Evolutionary conservation across 2,329 filamentous ascomycete genomes (phyloP).

Genomic region (Fonsecaea multimorphosa): DNA sequence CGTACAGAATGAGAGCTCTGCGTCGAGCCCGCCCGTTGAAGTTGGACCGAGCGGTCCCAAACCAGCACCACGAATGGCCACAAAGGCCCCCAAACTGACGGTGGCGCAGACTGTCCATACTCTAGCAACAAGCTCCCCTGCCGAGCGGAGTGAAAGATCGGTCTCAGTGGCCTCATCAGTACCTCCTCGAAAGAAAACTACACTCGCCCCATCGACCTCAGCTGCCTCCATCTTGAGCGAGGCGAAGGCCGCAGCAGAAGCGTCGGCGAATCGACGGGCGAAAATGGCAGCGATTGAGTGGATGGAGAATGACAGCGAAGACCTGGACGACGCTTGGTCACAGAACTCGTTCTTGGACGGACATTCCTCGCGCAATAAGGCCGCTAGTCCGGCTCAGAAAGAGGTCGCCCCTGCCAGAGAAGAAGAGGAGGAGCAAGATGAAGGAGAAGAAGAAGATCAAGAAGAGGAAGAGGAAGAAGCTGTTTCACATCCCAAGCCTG

Average conservation of each 20-base stretch:
- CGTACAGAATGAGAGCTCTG: conserved; percentile 1
- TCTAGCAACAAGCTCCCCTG: neutral
- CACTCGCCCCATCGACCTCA: conserved; percentile 9
- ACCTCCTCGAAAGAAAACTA: conserved; percentile 9
- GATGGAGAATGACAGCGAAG: conserved; percentile 40
- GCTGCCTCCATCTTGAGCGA: conserved; percentile 9
- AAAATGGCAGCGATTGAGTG: conserved; percentile 45
- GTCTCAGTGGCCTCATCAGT: conserved; percentile 10
- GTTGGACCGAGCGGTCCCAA: conserved; percentile 13
- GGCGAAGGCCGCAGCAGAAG: conserved; percentile 33
- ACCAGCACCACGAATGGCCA: neutral
- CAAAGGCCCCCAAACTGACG: conserved; percentile 11
- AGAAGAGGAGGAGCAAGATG: neutral
- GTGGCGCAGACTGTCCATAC: neutral
- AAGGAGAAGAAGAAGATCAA: neutral
- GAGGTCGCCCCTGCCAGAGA: neutral
- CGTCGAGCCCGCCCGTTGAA: conserved; percentile 18
- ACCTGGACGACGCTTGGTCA: conserved; percentile 36
- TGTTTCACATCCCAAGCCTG: neutral
- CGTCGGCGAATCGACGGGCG: conserved; percentile 44
- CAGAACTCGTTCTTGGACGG: conserved; percentile 27
- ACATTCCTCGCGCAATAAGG: neutral
- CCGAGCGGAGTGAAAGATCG: conserved; percentile 8
- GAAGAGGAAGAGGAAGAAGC: neutral
- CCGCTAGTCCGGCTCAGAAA: neutral